These are phyloP conservation scores for Dactylis glomerata DNA, from an alignment of 176 grass and related monocot genomes.

Conservation along the genomic window DNA sequence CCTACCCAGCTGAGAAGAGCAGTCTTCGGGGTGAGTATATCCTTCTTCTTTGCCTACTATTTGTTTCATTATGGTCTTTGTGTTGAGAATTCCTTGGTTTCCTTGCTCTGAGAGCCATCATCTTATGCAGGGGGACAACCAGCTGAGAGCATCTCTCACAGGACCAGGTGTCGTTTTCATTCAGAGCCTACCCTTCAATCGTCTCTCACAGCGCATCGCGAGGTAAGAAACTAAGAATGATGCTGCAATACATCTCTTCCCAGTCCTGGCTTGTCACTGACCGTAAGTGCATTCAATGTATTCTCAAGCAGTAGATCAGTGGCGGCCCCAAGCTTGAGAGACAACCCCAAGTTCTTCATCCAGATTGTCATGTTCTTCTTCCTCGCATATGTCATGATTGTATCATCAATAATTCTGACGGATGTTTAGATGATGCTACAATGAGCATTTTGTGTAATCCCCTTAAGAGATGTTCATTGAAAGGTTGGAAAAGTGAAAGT, in stretches of 20 bases:
- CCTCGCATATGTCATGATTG: constrained; percentile 90
- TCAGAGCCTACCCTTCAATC: constrained; percentile 81
- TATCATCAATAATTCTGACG: constrained; percentile 95
- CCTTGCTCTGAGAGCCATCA: background rate
- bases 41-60: background rate
- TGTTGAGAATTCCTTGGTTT: constrained; percentile 9
- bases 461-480: background rate
- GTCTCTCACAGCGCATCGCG: constrained; percentile 84
- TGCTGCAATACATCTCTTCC: background rate
- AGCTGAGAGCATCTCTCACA: constrained; percentile 68
- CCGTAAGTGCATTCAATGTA: background rate
- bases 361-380: constrained; percentile 95
- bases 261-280: background rate
- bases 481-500: constrained; percentile 33
- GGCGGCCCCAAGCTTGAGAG: constrained; percentile 76
- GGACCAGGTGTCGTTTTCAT: constrained; percentile 96
- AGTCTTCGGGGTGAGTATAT: constrained; percentile 61
- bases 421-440: constrained; percentile 62
- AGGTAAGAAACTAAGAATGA: constrained; percentile 42
- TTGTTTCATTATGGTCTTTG: background rate
- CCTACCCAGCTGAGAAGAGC: constrained; percentile 67
- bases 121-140: constrained; percentile 66
- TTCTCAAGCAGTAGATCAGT: constrained; percentile 60
- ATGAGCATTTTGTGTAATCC: constrained; percentile 24
- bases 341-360: constrained; percentile 95